phyloP scores from a whole-genome alignment of 306 rosid genomes.

The Dalbergia oliveri region DNA sequence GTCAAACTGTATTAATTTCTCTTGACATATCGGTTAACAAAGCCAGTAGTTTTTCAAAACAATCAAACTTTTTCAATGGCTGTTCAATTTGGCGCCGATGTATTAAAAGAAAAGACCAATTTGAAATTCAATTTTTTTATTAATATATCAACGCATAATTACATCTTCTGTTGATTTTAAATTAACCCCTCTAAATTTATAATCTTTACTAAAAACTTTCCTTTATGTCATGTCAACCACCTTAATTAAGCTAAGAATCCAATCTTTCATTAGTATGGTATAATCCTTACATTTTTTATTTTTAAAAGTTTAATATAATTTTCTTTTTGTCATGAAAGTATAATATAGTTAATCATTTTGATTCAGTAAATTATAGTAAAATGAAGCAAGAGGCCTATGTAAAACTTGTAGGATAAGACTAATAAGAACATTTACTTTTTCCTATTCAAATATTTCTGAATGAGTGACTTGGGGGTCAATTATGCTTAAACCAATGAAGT shows the following conservation, averaged over 20 bases:
- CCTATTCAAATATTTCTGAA: neutral
- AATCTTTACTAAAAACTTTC: no score
- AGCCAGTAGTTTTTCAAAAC: neutral
- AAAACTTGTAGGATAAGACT: slow-evolving; percentile 40
- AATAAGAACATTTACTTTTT: slow-evolving; percentile 29
- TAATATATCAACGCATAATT: no score
- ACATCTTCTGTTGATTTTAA: no score
- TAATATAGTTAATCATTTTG: slow-evolving; percentile 2
- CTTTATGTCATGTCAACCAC: no score
- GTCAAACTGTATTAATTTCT: neutral
- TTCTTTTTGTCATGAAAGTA: no score
- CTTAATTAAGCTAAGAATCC: neutral
- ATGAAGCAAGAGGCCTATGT: slow-evolving; percentile 18
- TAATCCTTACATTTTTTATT: neutral
- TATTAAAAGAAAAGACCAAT: no score
- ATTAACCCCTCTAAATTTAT: no score
- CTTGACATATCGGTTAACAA: neutral
- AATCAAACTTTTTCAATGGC: neutral
- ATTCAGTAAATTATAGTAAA: neutral
- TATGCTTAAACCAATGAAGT: slow-evolving; percentile 34
- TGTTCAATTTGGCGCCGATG: no score
- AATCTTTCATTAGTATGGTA: neutral
- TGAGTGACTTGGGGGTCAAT: slow-evolving; percentile 24
- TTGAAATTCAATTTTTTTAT: no score
- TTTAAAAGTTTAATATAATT: neutral